phyloP scores from a whole-genome alignment of 2,329 filamentous ascomycete species.

The Conoideocrella luteorostrata region DNA sequence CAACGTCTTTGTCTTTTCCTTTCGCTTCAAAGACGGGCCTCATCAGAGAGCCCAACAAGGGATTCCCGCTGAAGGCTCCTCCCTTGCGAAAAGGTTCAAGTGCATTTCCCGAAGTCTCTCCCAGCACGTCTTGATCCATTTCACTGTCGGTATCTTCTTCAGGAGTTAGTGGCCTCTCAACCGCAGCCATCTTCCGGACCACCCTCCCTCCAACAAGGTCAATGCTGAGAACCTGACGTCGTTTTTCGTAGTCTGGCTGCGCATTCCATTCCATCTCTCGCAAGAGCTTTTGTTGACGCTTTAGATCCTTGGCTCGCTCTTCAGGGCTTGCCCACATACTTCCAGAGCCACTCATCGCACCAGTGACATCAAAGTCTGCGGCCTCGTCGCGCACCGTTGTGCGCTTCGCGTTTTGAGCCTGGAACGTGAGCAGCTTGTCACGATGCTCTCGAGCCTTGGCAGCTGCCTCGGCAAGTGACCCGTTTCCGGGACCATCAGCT shows the following conservation, averaged over 20 bases:
- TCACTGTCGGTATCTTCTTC: conserved; percentile 32
- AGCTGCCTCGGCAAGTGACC: conserved; percentile 49
- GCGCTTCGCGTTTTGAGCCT: conserved; percentile 76
- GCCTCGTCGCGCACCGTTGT: conserved; percentile 87
- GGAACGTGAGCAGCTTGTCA: conserved; percentile 74
- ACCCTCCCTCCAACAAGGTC: conserved; percentile 74
- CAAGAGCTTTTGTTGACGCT: conserved; percentile 76
- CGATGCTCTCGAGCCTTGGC: conserved; percentile 69
- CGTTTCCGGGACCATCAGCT: conserved; percentile 21
- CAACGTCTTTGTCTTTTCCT: conserved; percentile 37
- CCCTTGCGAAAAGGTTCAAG: conserved; percentile 16
- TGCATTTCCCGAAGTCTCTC: conserved; percentile 29
- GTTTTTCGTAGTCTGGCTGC: conserved; percentile 82
- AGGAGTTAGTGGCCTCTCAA: conserved; percentile 52
- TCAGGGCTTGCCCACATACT: conserved; percentile 77
- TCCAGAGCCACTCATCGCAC: conserved; percentile 37
- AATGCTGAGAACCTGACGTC: conserved; percentile 75
- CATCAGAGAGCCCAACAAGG: conserved; percentile 58
- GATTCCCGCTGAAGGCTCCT: conserved; percentile 64
- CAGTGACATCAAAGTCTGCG: conserved; percentile 50
- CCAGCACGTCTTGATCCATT: conserved; percentile 24
- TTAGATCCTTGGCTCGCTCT: conserved; percentile 75
- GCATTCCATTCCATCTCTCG: conserved; percentile 84
- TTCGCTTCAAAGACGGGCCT: conserved; percentile 53
- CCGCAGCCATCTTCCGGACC: conserved; percentile 61